Base-by-base conservation (phyloP, 1,284 basidiomycete genomes). In the Schizopora paradoxa region DNA sequence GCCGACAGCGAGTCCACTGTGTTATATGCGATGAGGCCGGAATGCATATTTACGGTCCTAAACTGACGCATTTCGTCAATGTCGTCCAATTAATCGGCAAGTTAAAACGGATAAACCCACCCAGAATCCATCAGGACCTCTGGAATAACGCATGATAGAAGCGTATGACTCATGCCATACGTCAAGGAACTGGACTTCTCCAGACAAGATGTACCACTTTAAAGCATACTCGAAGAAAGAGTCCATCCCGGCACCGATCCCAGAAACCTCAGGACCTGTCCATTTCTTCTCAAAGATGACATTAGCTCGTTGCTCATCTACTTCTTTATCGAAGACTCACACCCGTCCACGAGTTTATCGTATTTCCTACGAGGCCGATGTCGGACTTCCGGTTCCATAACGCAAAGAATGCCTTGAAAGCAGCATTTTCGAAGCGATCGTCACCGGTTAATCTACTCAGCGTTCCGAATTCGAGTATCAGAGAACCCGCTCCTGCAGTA, bases 141-240 rank as follows among this genome's bases (percentile, higher is more conserved):
- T 73, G 3, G 87, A 73, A 57, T 92, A 86, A 40, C 83, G 80
- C 87, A 95, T 93, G 14, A 95, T 73, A 5, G 91, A 82, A 5
- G 87, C 82, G 57, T 95, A 95, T 4, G 85, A 77, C 56, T 94
- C 90, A 52, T 86, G 82, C 82, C 90, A 97, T n/a, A 96, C 86
- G 54, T 94, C 88, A 46, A 91, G 69, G 60, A 91, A 95, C 56
- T 87, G 82, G 26, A 86, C 73, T 51, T 96, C 93, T 27, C 90
- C 90, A 52, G 89, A 89, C 60, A 95, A 62, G 36, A 96, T 84
- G 56, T 92, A 94, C 82, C 85, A 89, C 60, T 88, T 90, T 37
- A 90, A 61, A 13, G 87, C 90, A 61, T 93, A 95, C 65, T 97
- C 93, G 60, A 86, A 93, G 62, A 93, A 95, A 6, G 89, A 92